phyloP scores from a whole-genome alignment of 2,329 filamentous ascomycete genomes.

The Hymenoscyphus repandus region DNA sequence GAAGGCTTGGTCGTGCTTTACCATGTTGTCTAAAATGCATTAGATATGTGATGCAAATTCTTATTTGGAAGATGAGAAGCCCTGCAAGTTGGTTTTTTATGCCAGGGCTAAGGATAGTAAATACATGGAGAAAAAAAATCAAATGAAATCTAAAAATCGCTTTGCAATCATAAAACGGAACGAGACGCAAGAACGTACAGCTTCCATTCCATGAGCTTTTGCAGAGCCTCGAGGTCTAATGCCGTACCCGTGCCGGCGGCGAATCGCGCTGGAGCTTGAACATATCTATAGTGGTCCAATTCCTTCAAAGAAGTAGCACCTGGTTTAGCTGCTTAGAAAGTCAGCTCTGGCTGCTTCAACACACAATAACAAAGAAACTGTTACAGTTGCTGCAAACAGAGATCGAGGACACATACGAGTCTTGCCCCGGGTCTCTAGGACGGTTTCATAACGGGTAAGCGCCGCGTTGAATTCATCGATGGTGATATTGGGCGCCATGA shows the following conservation, averaged over 20 bases:
- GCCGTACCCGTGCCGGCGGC: conserved; percentile 29
- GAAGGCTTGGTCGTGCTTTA: conserved; percentile 55
- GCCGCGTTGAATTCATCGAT: conserved; percentile 26
- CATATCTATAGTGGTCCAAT: conserved; percentile 57
- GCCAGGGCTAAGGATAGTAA: background rate
- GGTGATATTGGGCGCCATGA: conserved; percentile 27
- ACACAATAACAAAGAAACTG: background rate
- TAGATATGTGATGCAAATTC: background rate
- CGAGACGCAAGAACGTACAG: conserved; percentile 43
- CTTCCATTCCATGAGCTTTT: conserved; percentile 64
- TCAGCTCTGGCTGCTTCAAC: conserved; percentile 10
- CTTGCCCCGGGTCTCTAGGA: conserved; percentile 21
- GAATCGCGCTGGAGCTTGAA: conserved; percentile 45
- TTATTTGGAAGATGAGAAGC: no score
- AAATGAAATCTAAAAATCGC: background rate
- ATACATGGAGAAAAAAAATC: background rate
- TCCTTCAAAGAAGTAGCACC: conserved; percentile 38
- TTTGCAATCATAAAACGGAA: background rate
- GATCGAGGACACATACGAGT: conserved; percentile 18
- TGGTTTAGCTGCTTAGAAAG: conserved; percentile 21
- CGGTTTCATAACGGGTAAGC: conserved; percentile 23
- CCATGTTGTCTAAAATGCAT: conserved; percentile 42
- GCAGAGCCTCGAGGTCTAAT: conserved; percentile 54
- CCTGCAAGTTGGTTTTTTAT: background rate
- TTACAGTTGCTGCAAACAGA: background rate